phyloP scores from a whole-genome alignment of 139 green algal species.

The Microglena sp. region DNA sequence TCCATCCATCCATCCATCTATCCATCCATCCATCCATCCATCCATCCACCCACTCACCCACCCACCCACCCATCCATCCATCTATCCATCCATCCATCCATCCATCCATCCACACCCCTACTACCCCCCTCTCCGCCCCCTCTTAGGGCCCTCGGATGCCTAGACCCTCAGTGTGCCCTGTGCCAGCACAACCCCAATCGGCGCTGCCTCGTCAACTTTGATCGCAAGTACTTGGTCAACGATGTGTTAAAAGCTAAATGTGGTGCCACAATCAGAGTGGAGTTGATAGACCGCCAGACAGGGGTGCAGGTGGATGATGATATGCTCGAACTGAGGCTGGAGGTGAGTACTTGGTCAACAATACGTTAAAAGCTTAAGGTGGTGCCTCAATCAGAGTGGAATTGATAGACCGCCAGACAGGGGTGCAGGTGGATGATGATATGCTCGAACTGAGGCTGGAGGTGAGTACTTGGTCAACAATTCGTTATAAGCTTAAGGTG shows the following conservation, averaged over 20 bases:
- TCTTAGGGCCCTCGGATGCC: conserved; percentile 68
- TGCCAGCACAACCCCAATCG: conserved; percentile 78
- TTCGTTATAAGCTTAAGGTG: conserved; percentile 50
- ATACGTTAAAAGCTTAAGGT: conserved; percentile 57
- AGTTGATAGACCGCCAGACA: conserved; percentile 66
- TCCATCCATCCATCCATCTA: too few species aligned
- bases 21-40: too few species aligned
- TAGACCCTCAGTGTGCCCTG: conserved; percentile 69
- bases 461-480: conserved; percentile 83
- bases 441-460: conserved; percentile 56
- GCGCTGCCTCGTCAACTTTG: conserved; percentile 74
- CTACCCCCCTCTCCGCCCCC: too few species aligned
- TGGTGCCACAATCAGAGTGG: conserved; percentile 67
- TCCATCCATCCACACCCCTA: too few species aligned
- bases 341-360: conserved; percentile 80
- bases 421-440: conserved; percentile 48
- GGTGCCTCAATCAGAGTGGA: conserved; percentile 71
- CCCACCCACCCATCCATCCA: too few species aligned
- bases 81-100: too few species aligned
- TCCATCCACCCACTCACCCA: too few species aligned
- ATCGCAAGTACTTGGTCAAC: conserved; percentile 76
- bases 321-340: conserved; percentile 52
- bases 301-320: conserved; percentile 55
- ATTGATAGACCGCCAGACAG: conserved; percentile 60
- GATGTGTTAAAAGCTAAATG: conserved; percentile 65